Conservation (phyloP, 257 asterid genomes). For the Rhazya stricta region DNA sequence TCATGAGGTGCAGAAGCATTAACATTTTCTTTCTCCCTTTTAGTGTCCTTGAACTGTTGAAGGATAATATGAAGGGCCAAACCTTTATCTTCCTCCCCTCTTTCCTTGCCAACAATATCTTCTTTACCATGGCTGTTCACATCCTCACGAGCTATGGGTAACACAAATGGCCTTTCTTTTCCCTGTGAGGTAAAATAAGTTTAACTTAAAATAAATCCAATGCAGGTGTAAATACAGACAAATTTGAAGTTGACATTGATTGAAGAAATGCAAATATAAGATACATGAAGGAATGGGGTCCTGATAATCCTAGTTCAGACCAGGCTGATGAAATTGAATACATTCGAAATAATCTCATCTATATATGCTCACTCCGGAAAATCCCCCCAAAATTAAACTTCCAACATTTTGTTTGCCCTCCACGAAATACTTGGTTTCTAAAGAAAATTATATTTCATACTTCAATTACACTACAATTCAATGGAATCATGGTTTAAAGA, state of each 20-base stretch:
- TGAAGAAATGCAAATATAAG: not conserved
- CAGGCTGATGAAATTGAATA: not conserved
- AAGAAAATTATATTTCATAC: no score
- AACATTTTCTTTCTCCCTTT: conserved; percentile 18
- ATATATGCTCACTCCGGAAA: not conserved
- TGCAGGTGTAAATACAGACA: not conserved
- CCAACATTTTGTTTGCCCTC: not conserved
- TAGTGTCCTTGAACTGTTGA: conserved; percentile 46
- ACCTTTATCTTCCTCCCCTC: conserved; percentile 25
- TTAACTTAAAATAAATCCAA: not conserved
- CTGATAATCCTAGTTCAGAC: not conserved
- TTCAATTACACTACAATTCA: not conserved
- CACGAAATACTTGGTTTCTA: not conserved
- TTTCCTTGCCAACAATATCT: conserved; percentile 21
- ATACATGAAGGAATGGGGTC: not conserved
- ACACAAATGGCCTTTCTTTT: conserved; percentile 34
- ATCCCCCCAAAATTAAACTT: not conserved
- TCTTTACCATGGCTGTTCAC: conserved; percentile 18
- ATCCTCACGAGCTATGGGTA: conserved; percentile 25
- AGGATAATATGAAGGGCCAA: conserved; percentile 44
- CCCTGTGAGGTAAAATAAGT: conserved; percentile 31
- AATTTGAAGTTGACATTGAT: not conserved
- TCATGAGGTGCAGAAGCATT: conserved; percentile 17
- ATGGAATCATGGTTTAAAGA: not conserved
- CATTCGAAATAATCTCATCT: not conserved